These are phyloP conservation scores for Scenedesmus sp. DNA, from an alignment of 163 green algal species.

Conservation along the genomic window DNA sequence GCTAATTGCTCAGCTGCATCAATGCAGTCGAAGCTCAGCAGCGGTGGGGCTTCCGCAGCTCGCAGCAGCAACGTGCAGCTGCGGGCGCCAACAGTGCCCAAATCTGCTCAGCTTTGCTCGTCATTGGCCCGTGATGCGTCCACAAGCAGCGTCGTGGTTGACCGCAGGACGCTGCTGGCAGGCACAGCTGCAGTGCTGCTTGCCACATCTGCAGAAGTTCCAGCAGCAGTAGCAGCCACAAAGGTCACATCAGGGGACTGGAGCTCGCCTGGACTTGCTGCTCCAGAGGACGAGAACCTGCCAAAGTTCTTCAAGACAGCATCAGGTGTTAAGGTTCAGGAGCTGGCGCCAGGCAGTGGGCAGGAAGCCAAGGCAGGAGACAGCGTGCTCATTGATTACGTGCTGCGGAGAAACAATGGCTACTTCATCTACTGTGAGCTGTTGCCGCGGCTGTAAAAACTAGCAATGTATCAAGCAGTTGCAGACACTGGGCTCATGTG, in stretches of 20 bases:
- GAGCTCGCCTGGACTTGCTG: slow-evolving; percentile 65
- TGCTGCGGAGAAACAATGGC: slow-evolving; percentile 77
- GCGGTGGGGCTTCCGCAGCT: background rate
- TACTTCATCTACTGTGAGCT: slow-evolving; percentile 90
- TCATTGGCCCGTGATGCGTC: background rate
- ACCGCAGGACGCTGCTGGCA: background rate
- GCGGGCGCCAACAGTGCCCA: background rate
- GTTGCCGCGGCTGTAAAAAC: background rate
- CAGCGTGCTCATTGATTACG: slow-evolving; percentile 79
- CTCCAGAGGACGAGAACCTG: slow-evolving; percentile 55
- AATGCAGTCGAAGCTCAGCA: slow-evolving; percentile 13
- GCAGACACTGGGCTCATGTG: background rate
- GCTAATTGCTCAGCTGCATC: background rate
- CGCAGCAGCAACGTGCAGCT: slow-evolving; percentile 5
- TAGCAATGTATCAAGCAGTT: background rate
- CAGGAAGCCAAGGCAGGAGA: slow-evolving; percentile 64
- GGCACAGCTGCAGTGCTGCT: background rate
- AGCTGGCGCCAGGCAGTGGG: slow-evolving; percentile 66
- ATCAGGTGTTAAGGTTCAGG: slow-evolving; percentile 75
- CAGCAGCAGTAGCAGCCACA: slow-evolving; percentile 5
- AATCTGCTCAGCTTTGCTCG: background rate
- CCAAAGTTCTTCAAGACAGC: slow-evolving; percentile 75
- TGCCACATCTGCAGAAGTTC: slow-evolving; percentile 1
- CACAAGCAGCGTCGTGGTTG: background rate
- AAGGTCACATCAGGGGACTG: slow-evolving; percentile 59